phyloP scores from a whole-genome alignment of 805 yeast species.

The Starmerella sirachaensis region DNA sequence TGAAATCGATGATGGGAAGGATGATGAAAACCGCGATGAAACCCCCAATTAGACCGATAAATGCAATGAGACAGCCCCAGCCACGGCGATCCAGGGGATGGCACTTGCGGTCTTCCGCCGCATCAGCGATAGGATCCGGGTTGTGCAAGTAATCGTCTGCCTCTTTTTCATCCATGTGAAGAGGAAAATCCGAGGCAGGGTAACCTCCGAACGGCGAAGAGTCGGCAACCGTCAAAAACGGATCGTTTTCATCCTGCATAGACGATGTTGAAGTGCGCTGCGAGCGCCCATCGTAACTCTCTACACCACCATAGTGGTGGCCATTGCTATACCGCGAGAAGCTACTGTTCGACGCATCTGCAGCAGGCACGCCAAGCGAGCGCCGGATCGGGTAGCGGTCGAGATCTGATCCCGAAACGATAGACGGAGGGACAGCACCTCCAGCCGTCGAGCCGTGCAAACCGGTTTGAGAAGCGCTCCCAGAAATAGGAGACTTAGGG shows the following conservation, averaged over 20 bases:
- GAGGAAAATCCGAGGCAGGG: conserved; percentile 85
- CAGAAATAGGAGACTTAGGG: too few relatives aligned
- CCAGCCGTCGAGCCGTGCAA: neutral
- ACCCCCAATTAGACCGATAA: conserved; percentile 47
- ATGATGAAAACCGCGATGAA: conserved; percentile 60
- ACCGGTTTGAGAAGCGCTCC: conserved; percentile 6
- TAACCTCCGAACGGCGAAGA: conserved; percentile 85
- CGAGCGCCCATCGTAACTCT: conserved; percentile 11
- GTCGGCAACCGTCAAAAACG: conserved; percentile 28
- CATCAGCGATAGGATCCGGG: conserved; percentile 92
- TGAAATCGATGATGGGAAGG: conserved; percentile 71
- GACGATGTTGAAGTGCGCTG: conserved; percentile 15
- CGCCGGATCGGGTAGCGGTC: conserved; percentile 30
- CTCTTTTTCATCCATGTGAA: conserved; percentile 84
- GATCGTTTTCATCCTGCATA: conserved; percentile 21
- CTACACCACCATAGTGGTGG: too few relatives aligned
- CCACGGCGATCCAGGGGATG: conserved; percentile 30
- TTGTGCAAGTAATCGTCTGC: conserved; percentile 91
- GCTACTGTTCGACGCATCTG: conserved; percentile 13
- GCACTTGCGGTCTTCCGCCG: conserved; percentile 48
- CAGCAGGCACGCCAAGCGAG: conserved; percentile 14
- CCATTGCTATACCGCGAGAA: conserved; percentile 16
- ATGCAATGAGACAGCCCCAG: conserved; percentile 26
- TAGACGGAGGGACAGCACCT: conserved; percentile 12
- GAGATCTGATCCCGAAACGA: conserved; percentile 23